Base-by-base conservation (phyloP, 164 flowering plant genomes). In the Magnolia changhungtana region DNA sequence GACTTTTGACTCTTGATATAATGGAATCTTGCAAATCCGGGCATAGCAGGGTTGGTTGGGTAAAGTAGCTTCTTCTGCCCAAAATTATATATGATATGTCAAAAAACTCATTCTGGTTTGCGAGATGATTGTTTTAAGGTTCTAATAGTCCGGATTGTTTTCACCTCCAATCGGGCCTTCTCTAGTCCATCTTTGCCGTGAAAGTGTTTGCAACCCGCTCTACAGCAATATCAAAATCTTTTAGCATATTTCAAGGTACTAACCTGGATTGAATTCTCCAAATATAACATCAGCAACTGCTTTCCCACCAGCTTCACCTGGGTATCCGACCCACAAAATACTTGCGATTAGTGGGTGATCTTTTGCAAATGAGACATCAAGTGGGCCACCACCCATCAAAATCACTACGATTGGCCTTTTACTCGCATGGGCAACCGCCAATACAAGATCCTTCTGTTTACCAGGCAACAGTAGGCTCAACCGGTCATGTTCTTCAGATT, bases 321-420 rank as follows among this genome's bases (percentile, higher is more conserved):
- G 99, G 85, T 94, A 94, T 5, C 98, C 98, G 68, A 91, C 85
- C 99, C 99, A 96, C 9, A 94, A 80, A 80, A 96, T 92, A 87
- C 97, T 88, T 1, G 89, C 93, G 49, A 96, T 84, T 59, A 76
- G 72, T 16, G 89, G 84, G 74, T 94, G 85, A 19, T 69, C 76
- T 72, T 89, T 76, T 8, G 93, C 95, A 66, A 94, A 92, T 5
- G 96, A 89, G 5, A 96, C 84, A 78, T 96, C 99, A 72, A 96
- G 73, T 0, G 99, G 97, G n/a, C 99, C 99, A 1, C 98, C 98
- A 49, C 98, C 96, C 51, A 88, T 88, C 73, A 96, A 92, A 72
- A 92, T 88, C 71, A 94, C 83, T 67, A 94, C 74, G 63, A 92
- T 4, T 6, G 97, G 99, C 75, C 82, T 88, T 81, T 84, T 89